These are phyloP conservation scores for Coprinellus micaceus DNA, from an alignment of 768 basidiomycete genomes.

Conservation along the genomic window DNA sequence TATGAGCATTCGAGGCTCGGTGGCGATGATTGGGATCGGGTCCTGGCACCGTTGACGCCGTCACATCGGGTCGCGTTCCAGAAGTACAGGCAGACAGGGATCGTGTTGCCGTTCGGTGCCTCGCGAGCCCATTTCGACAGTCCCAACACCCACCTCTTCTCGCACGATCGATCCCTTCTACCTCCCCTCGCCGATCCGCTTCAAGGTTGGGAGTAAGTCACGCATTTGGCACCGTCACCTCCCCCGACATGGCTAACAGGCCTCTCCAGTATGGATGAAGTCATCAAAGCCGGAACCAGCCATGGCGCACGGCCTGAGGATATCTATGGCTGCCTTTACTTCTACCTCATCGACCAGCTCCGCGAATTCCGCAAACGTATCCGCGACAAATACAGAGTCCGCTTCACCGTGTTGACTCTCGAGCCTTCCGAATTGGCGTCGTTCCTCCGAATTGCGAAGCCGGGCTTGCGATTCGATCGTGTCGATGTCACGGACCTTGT, in stretches of 20 bases:
- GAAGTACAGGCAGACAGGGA: conserved; percentile 36
- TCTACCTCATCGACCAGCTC: conserved; percentile 35
- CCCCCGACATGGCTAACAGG: conserved; percentile 17
- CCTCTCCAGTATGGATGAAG: conserved; percentile 20
- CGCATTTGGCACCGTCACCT: background rate
- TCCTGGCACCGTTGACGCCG: conserved; percentile 32
- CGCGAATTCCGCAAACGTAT: conserved; percentile 29
- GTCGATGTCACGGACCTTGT: conserved; percentile 42
- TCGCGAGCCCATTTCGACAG: conserved; percentile 35
- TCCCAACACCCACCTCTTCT: conserved; percentile 41
- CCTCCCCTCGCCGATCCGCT: conserved; percentile 33
- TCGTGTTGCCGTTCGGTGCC: conserved; percentile 48
- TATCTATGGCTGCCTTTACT: conserved; percentile 42
- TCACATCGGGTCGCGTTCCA: conserved; percentile 44
- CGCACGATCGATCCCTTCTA: conserved; percentile 27
- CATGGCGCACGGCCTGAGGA: conserved; percentile 34
- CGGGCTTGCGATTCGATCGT: conserved; percentile 33
- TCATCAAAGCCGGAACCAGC: conserved; percentile 27
- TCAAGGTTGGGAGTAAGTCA: conserved; percentile 32
- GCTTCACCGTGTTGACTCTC: conserved; percentile 14
- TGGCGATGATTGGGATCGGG: conserved; percentile 25
- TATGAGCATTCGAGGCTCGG: too few relatives aligned
- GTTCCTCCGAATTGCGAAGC: conserved; percentile 20
- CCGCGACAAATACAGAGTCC: conserved; percentile 21
- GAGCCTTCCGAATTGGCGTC: background rate